Percentiles rank a stretch among this genome's conserved stretches.
These are phyloP conservation scores for Diaporthe velutina DNA, from an alignment of 2,329 filamentous ascomycete species.

Conservation along the genomic window DNA sequence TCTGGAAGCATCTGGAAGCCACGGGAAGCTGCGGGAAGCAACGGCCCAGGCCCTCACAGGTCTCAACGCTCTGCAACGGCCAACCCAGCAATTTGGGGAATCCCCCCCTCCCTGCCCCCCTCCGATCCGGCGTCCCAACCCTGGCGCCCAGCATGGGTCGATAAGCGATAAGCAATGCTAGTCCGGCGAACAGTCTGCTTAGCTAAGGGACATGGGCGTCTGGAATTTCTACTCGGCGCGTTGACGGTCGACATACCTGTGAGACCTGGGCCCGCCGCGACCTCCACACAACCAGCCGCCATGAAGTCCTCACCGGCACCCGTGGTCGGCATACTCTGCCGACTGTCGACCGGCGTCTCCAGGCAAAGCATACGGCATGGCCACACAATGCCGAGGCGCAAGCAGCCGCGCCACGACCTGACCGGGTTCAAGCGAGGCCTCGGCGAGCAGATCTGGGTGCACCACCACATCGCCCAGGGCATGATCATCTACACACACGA, in stretches of 20 bases:
- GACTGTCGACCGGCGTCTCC: slow-evolving; percentile 56
- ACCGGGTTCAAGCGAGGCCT: slow-evolving; percentile 54
- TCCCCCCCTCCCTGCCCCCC: not conserved
- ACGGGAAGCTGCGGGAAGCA: slow-evolving; percentile 20
- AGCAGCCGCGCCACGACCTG: slow-evolving; percentile 43
- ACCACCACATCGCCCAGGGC: slow-evolving; percentile 62
- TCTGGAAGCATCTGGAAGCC: slow-evolving; percentile 35
- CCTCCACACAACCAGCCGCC: slow-evolving; percentile 51
- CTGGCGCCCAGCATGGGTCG: not conserved
- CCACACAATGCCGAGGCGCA: slow-evolving; percentile 37
- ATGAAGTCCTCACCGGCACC: slow-evolving; percentile 52
- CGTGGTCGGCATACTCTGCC: slow-evolving; percentile 43
- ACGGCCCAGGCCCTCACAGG: not conserved
- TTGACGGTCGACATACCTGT: slow-evolving; percentile 33
- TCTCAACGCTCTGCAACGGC: slow-evolving; percentile 9
- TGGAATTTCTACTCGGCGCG: slow-evolving; percentile 37
- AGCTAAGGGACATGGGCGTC: slow-evolving; percentile 32
- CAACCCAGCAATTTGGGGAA: slow-evolving; percentile 1
- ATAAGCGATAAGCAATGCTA: slow-evolving; percentile 15
- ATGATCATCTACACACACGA: slow-evolving; percentile 67
- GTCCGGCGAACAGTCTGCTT: slow-evolving; percentile 13
- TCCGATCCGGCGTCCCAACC: slow-evolving; percentile 4
- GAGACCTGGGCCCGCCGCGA: slow-evolving; percentile 17
- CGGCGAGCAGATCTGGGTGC: slow-evolving; percentile 71
- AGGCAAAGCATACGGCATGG: slow-evolving; percentile 57